phyloP scores from a whole-genome alignment of 2,329 filamentous ascomycete species.

The Nothopassalora personata region DNA sequence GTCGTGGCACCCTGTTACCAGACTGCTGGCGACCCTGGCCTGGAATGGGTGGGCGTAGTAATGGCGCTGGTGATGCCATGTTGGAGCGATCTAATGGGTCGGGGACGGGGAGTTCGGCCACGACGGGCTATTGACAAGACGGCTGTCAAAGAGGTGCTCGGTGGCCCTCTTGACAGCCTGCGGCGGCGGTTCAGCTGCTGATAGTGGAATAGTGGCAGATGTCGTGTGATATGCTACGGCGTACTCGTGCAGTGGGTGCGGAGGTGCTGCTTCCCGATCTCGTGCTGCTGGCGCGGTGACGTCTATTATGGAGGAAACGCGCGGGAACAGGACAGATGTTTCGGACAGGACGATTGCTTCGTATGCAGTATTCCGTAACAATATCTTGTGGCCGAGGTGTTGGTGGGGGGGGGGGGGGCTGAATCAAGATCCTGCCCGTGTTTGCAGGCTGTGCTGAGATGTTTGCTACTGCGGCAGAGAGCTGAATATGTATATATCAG shows the following conservation, averaged over 20 bases:
- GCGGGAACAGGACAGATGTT: not conserved
- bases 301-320: slow-evolving; percentile 3
- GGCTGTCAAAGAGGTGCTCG: slow-evolving; percentile 28
- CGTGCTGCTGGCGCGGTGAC: not conserved
- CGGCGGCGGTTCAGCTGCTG: not conserved
- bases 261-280: not conserved
- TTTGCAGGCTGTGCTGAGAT: not conserved
- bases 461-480: not conserved
- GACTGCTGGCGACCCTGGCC: slow-evolving; percentile 51
- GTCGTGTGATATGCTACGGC: not conserved
- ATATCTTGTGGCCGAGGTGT: not conserved
- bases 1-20: slow-evolving; percentile 53
- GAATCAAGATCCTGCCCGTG: not conserved
- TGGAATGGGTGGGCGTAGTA: slow-evolving; percentile 77
- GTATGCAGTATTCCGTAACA: slow-evolving; percentile 4
- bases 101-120: slow-evolving; percentile 26
- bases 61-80: slow-evolving; percentile 72
- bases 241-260: not conserved
- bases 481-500: not conserved
- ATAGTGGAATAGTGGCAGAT: not conserved
- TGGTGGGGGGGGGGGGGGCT: too few species aligned
- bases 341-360: not conserved
- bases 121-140: slow-evolving; percentile 25
- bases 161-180: slow-evolving; percentile 28
- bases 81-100: slow-evolving; percentile 33